phyloP scores from a whole-genome alignment of 176 grass and related monocot species.

The Thalia dealbata region DNA sequence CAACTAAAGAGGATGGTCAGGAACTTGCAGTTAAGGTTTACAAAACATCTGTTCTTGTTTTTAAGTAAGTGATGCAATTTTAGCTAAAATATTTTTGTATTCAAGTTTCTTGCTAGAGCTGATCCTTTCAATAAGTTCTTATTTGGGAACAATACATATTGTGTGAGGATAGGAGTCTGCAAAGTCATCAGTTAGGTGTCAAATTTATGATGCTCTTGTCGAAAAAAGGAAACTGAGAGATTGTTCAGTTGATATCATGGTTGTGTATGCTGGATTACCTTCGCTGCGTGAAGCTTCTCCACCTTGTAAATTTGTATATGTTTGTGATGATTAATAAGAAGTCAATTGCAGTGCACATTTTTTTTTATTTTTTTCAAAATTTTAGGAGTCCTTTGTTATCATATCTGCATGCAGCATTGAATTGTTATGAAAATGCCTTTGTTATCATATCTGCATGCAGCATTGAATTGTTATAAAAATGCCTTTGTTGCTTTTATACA shows the following conservation, averaged over 20 bases:
- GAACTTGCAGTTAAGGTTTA: constrained; percentile 95
- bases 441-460: background rate
- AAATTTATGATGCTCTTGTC: too few species aligned
- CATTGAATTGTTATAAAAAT: background rate
- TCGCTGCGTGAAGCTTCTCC: background rate
- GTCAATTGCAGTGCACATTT: too few species aligned
- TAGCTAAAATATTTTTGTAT: background rate
- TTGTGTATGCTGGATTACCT: background rate
- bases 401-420: background rate
- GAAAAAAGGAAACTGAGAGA: too few species aligned
- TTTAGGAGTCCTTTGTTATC: too few species aligned
- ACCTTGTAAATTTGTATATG: background rate
- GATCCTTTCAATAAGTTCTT: too few species aligned
- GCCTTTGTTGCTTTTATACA: background rate
- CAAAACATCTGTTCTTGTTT: constrained; percentile 98
- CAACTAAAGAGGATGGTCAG: constrained; percentile 71
- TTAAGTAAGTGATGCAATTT: constrained; percentile 56
- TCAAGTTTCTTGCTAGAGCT: background rate
- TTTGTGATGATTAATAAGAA: too few species aligned
- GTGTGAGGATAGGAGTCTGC: too few species aligned
- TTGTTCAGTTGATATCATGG: background rate
- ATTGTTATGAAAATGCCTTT: background rate
- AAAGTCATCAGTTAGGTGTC: too few species aligned
- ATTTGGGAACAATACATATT: too few species aligned
- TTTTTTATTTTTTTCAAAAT: background rate